Conservation (phyloP, 106 monocot species). For the Allium cepa region DNA sequence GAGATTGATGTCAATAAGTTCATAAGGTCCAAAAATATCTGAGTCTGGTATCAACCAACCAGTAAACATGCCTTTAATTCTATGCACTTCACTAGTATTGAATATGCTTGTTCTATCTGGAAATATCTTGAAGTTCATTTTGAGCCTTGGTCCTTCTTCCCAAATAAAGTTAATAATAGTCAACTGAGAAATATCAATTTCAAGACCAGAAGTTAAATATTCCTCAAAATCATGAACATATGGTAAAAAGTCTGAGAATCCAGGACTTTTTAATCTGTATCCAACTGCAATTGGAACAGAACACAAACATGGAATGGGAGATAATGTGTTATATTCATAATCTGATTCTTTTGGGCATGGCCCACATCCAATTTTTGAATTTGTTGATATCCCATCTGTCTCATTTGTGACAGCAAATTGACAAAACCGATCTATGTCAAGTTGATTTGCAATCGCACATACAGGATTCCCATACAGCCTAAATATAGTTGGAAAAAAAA, state of each 20-base stretch:
- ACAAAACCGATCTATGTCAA: conserved; percentile 48
- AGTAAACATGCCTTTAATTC: conserved; percentile 62
- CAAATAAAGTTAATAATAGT: conserved; percentile 51
- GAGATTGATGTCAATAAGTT: conserved; percentile 63
- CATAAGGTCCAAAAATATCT: conserved; percentile 93
- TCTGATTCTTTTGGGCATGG: conserved; percentile 35
- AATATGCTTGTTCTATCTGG: conserved; percentile 41
- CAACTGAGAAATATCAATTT: conserved; percentile 48
- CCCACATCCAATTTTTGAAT: conserved; percentile 14
- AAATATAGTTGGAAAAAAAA: conserved; percentile 4
- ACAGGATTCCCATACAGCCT: conserved; percentile 93
- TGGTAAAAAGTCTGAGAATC: conserved; percentile 66
- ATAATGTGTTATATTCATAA: conserved; percentile 49
- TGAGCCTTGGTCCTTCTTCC: conserved; percentile 92
- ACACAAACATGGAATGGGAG: conserved; percentile 51
- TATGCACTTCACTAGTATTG: conserved; percentile 46
- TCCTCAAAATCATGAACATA: conserved; percentile 41
- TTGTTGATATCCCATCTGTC: conserved; percentile 17
- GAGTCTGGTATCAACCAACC: conserved; percentile 78
- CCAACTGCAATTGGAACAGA: conserved; percentile 68
- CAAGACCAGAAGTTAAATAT: conserved; percentile 61
- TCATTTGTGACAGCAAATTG: conserved; percentile 20
- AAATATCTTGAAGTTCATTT: conserved; percentile 79
- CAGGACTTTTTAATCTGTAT: conserved; percentile 96
- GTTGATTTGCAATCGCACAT: conserved; percentile 43